phyloP scores from a whole-genome alignment of 2,329 filamentous ascomycete species.

The Penicillium sp. region DNA sequence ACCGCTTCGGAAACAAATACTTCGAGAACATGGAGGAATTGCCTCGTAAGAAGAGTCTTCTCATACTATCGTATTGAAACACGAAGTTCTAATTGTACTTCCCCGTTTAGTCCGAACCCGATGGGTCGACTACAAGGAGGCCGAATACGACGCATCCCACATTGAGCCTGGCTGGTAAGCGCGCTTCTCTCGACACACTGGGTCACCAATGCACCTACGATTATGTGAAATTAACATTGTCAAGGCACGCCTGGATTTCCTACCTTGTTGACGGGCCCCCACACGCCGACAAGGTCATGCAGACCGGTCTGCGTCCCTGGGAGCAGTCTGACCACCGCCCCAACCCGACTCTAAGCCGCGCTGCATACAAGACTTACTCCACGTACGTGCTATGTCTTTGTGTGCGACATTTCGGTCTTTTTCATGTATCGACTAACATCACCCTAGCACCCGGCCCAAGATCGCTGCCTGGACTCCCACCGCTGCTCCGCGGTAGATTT shows the following conservation, averaged over 20 bases:
- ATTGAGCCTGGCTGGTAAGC: conserved; percentile 83
- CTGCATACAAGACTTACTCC: conserved; percentile 87
- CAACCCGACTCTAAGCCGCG: conserved; percentile 71
- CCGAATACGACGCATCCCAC: conserved; percentile 63
- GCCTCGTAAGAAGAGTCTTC: conserved; percentile 60
- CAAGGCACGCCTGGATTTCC: conserved; percentile 90
- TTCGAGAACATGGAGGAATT: conserved; percentile 95
- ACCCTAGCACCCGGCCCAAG: conserved; percentile 32
- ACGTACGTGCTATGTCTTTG: conserved; percentile 66
- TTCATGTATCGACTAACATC: conserved; percentile 9
- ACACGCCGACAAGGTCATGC: conserved; percentile 68
- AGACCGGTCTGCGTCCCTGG: conserved; percentile 67
- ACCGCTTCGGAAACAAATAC: conserved; percentile 95
- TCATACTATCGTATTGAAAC: not conserved
- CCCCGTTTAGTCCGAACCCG: conserved; percentile 71
- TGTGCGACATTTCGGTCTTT: not conserved
- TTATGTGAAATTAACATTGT: conserved; percentile 5
- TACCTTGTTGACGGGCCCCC: conserved; percentile 89
- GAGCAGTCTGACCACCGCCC: conserved; percentile 70
- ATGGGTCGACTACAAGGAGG: conserved; percentile 95
- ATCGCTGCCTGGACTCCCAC: conserved; percentile 36
- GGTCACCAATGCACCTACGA: not conserved
- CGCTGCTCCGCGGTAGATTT: conserved; percentile 35
- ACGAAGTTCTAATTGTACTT: conserved; percentile 17
- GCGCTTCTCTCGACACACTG: not conserved